A percentile compares a stretch with the other conserved stretches of the same genome.
Evolutionary conservation across 768 basidiomycete species (phyloP).

Genomic region (Pleurotus salmoneostramineus): DNA sequence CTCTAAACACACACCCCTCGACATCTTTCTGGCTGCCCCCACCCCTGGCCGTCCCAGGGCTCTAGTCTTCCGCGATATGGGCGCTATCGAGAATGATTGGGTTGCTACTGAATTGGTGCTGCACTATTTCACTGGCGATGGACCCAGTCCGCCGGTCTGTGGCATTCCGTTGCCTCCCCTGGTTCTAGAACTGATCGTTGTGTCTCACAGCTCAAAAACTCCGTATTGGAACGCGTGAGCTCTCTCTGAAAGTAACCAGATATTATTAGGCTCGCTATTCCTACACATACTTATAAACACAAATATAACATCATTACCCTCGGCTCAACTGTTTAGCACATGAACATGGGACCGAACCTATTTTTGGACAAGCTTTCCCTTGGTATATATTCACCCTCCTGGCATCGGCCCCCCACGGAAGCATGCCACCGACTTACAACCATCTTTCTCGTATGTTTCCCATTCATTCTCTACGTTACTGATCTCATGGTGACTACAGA

Average conservation of each 20-base stretch:
- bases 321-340: background rate
- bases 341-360: background rate
- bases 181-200: background rate
- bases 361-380: slow-evolving; percentile 3
- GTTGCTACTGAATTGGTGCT: slow-evolving; percentile 69
- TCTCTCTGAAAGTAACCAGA: slow-evolving; percentile 22
- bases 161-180: background rate
- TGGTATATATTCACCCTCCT: background rate
- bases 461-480: background rate
- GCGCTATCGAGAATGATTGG: slow-evolving; percentile 70
- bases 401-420: background rate
- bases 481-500: slow-evolving; percentile 19
- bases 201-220: slow-evolving; percentile 43
- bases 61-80: slow-evolving; percentile 69
- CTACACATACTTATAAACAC: background rate
- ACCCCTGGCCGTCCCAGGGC: slow-evolving; percentile 44
- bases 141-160: slow-evolving; percentile 70
- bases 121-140: slow-evolving; percentile 70
- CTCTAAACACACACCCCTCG: slow-evolving; percentile 62
- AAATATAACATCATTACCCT: background rate
- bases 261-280: background rate
- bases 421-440: slow-evolving; percentile 29
- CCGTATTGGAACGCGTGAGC: slow-evolving; percentile 38
- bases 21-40: slow-evolving; percentile 64
- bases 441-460: slow-evolving; percentile 25